Conservation (phyloP, 805 yeast genomes). For the Ogataea nonfermentans region DNA sequence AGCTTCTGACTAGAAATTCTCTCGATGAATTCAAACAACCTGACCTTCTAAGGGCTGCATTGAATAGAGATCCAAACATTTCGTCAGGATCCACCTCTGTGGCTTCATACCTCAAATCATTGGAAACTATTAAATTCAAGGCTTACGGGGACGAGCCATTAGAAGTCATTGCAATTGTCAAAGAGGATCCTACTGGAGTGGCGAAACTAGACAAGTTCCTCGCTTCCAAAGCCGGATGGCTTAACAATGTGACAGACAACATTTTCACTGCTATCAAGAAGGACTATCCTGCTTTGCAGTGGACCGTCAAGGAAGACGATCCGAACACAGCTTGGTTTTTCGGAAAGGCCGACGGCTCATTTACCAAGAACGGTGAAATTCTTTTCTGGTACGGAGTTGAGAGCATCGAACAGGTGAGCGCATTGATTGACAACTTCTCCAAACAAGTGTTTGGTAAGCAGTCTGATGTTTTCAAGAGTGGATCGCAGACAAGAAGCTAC, state of each 20-base stretch:
- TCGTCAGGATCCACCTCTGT: conserved; percentile 68
- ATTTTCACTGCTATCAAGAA: conserved; percentile 78
- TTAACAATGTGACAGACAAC: conserved; percentile 94
- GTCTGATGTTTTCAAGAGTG: conserved; percentile 47
- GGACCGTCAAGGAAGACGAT: conserved; percentile 91
- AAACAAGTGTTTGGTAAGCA: conserved; percentile 40
- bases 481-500: conserved; percentile 38
- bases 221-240: conserved; percentile 91
- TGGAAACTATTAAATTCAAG: conserved; percentile 62
- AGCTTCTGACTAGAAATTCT: conserved; percentile 68
- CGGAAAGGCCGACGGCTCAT: conserved; percentile 90
- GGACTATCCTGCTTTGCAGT: conserved; percentile 71
- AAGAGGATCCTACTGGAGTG: conserved; percentile 44
- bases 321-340: conserved; percentile 90
- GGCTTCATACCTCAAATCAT: conserved; percentile 73
- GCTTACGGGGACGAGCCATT: conserved; percentile 94
- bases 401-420: conserved; percentile 58
- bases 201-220: conserved; percentile 82
- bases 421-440: conserved; percentile 58
- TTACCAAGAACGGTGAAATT: conserved; percentile 81
- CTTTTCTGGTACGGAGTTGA: conserved; percentile 92
- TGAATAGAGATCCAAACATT: conserved; percentile 75
- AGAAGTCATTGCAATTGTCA: conserved; percentile 88
- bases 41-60: conserved; percentile 74
- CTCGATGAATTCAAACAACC: conserved; percentile 67